Conservation (phyloP, 2,329 filamentous ascomycete species). For the Clonostachys byssicola region DNA sequence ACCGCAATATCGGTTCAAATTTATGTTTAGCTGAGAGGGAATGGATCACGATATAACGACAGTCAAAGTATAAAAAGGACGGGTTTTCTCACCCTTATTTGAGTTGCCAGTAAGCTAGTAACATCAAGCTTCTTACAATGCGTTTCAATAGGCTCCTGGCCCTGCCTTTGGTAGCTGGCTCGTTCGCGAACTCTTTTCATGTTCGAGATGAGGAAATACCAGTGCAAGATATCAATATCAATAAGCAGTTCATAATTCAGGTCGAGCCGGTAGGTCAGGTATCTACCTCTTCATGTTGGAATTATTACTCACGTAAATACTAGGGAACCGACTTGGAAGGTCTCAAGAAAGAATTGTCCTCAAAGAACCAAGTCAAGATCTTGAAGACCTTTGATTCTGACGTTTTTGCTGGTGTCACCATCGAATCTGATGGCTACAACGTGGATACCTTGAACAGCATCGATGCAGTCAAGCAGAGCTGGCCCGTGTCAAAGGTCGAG, state of each 20-base stretch:
- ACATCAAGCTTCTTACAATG: no score
- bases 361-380: neutral
- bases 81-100: no score
- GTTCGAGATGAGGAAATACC: no score
- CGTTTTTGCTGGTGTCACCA: slow-evolving; percentile 3
- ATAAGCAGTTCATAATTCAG: neutral
- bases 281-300: neutral
- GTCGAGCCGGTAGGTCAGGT: neutral
- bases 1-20: no score
- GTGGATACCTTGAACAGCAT: slow-evolving; percentile 8
- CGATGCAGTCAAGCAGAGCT: slow-evolving; percentile 5
- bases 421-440: slow-evolving; percentile 9
- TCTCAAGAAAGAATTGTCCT: neutral
- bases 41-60: no score
- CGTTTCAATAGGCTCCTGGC: no score
- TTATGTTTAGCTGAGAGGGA: no score
- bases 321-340: neutral
- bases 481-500: slow-evolving; percentile 4
- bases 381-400: slow-evolving; percentile 2
- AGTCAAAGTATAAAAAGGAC: no score
- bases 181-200: no score
- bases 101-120: no score
- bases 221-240: no score
- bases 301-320: neutral
- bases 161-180: no score